These are phyloP conservation scores for Dillenia suffruticosa DNA, from an alignment of 164 flowering plant species.

Conservation along the genomic window DNA sequence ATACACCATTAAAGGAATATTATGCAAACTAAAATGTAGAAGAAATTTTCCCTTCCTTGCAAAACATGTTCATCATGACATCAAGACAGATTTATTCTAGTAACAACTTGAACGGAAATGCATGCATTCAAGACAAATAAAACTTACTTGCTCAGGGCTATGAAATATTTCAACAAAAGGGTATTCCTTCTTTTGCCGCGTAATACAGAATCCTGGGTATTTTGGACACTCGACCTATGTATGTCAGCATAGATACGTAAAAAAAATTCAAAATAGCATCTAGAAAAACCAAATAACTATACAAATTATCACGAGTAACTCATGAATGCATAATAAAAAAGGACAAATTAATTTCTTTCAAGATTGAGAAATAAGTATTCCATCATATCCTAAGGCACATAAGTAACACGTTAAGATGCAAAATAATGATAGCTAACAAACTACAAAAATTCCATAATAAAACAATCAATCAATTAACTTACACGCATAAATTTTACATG, in stretches of 20 bases:
- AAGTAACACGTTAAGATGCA: no score
- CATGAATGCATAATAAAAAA: no score
- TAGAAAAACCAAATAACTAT: not conserved
- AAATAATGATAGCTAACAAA: no score
- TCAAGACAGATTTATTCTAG: not conserved
- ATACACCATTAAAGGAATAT: no score
- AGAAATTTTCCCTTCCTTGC: no score
- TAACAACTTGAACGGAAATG: not conserved
- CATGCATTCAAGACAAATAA: not conserved
- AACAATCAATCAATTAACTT: conserved; percentile 13
- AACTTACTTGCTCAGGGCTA: conserved; percentile 70
- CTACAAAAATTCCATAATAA: no score
- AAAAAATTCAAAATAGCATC: not conserved
- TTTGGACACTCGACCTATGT: conserved; percentile 90
- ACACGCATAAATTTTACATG: conserved; percentile 82
- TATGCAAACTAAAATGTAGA: no score
- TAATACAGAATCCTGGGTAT: conserved; percentile 87
- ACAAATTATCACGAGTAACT: not conserved
- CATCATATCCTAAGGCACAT: no score
- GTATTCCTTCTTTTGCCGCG: conserved; percentile 79
- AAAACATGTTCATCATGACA: no score
- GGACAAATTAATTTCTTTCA: no score
- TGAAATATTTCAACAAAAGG: conserved; percentile 91
- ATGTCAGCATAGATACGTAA: conserved; percentile 7
- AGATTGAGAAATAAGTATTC: no score